phyloP scores from a whole-genome alignment of 2,329 filamentous ascomycete species.

The Podosphaera leucotricha region DNA sequence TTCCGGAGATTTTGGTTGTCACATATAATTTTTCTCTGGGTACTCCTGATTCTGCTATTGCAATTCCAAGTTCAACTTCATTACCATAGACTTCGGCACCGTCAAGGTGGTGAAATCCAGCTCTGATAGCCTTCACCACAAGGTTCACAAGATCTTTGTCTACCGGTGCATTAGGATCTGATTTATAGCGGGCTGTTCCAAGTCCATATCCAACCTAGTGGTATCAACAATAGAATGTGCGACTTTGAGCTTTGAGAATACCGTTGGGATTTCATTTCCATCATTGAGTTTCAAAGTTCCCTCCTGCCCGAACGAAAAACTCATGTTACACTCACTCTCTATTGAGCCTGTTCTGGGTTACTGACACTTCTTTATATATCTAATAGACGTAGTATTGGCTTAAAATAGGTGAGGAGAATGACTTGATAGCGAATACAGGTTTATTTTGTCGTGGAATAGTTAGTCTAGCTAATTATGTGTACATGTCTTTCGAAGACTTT shows the following conservation, averaged over 20 bases:
- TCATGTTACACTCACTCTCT: no score
- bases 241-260: conserved; percentile 14
- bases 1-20: conserved; percentile 31
- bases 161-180: conserved; percentile 18
- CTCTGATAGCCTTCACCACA: conserved; percentile 36
- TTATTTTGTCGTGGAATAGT: no score
- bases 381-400: no score
- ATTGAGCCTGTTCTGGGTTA: no score
- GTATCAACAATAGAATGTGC: conserved; percentile 1
- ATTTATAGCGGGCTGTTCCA: conserved; percentile 41
- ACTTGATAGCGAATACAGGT: no score
- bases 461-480: no score
- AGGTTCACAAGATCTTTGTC: conserved; percentile 29
- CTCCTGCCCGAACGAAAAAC: no score
- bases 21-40: conserved; percentile 47
- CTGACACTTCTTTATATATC: no score
- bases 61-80: conserved; percentile 45
- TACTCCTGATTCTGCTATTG: conserved; percentile 42
- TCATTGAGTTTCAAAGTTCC: conserved; percentile 29
- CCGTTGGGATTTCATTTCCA: conserved; percentile 48
- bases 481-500: no score
- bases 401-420: no score
- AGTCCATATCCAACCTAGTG: conserved; percentile 46
- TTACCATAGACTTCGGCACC: conserved; percentile 47
- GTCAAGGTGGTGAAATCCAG: conserved; percentile 53